A percentile compares a stretch with the other conserved stretches of the same genome.
Evolutionary conservation across 495 filamentous ascomycete genomes (phyloP).

Genomic region (Xylaria intraflava): DNA sequence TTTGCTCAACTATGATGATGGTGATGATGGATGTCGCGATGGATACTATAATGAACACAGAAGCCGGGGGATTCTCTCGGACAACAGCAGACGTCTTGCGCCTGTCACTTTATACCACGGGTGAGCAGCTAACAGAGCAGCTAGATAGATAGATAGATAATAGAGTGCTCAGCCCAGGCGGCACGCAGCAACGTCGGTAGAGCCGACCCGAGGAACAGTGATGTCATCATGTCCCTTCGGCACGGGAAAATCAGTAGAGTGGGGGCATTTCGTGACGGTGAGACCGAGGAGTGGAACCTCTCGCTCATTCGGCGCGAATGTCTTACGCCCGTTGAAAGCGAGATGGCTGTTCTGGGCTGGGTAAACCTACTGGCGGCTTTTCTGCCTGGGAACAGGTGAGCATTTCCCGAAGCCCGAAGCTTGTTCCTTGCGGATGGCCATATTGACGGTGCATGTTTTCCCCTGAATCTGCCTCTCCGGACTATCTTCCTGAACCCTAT

Average conservation of each 20-base stretch:
- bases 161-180: background rate
- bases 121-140: too few relatives aligned
- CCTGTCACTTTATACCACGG: background rate
- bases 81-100: background rate
- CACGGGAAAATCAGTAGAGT: too few relatives aligned
- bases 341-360: too few relatives aligned
- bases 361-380: too few relatives aligned
- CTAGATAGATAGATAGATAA: too few relatives aligned
- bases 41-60: background rate
- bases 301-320: background rate
- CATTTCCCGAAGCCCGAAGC: too few relatives aligned
- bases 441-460: too few relatives aligned
- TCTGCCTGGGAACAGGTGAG: too few relatives aligned
- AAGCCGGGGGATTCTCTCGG: background rate
- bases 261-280: background rate
- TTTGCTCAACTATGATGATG: background rate
- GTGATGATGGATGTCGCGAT: too few relatives aligned
- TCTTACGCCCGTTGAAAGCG: background rate
- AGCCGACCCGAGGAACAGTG: background rate
- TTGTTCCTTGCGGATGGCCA: too few relatives aligned
- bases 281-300: conserved; percentile 2
- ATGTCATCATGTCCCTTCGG: conserved; percentile 5
- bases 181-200: background rate
- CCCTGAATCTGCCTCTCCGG: too few relatives aligned
- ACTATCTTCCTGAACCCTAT: too few relatives aligned